These are phyloP conservation scores for Debaryomyces robertsiae DNA, from an alignment of 1,139 yeast species.

Conservation along the genomic window DNA sequence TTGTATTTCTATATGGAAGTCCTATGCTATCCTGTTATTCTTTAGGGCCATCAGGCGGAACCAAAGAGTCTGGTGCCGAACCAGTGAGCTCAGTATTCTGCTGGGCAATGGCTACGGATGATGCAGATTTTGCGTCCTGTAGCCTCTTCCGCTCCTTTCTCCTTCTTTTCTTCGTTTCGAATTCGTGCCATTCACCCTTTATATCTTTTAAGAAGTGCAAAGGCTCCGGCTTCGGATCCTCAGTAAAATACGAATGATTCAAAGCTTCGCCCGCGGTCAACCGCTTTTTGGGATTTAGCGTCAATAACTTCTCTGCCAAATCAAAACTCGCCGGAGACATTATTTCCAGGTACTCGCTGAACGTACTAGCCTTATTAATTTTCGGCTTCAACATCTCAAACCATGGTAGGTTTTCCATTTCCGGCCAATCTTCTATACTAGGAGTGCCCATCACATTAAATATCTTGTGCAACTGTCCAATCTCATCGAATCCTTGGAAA, in stretches of 20 bases:
- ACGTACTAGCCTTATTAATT: conserved; percentile 46
- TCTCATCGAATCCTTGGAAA: conserved; percentile 88
- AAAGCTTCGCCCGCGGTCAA: conserved; percentile 72
- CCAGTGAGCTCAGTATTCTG: conserved; percentile 2
- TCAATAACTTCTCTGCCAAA: conserved; percentile 63
- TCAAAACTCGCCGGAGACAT: conserved; percentile 61
- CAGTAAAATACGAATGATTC: conserved; percentile 69
- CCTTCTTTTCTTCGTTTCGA: conserved; percentile 86
- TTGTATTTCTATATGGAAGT: neutral
- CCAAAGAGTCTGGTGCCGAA: conserved; percentile 9
- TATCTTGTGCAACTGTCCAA: conserved; percentile 76
- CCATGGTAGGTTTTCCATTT: conserved; percentile 81
- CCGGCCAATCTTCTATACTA: conserved; percentile 73
- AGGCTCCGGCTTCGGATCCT: conserved; percentile 66
- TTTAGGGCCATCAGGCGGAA: conserved; percentile 12
- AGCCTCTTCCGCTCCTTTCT: conserved; percentile 56
- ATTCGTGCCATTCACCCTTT: conserved; percentile 94
- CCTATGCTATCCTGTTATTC: conserved; percentile 8
- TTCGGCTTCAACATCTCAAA: conserved; percentile 78
- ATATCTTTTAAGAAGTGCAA: conserved; percentile 55
- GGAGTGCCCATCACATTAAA: conserved; percentile 91
- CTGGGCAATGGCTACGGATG: conserved; percentile 1
- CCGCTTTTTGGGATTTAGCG: conserved; percentile 69
- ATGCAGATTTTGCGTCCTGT: conserved; percentile 32
- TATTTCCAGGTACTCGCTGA: conserved; percentile 49